Percentiles rank a stretch among this genome's conserved stretches.
Conservation (phyloP, 495 filamentous ascomycete species). For the Aspergillus homomorphus region DNA sequence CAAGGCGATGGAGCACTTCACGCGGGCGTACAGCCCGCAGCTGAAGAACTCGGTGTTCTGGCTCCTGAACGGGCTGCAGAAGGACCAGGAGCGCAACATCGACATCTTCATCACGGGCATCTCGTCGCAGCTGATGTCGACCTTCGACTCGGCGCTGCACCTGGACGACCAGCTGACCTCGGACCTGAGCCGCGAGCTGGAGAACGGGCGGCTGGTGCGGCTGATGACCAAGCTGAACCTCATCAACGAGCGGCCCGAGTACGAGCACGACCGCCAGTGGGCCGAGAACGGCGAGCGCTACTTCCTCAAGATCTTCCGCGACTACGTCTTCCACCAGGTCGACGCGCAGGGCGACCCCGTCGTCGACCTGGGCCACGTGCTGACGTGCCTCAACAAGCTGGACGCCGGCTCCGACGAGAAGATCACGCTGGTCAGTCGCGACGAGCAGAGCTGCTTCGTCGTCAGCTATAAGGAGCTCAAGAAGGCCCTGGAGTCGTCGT, state of each 20-base stretch:
- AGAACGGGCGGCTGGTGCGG: constrained; percentile 84
- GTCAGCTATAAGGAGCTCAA: constrained; percentile 86
- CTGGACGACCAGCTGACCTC: constrained; percentile 68
- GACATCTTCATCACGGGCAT: constrained; percentile 76
- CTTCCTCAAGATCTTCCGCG: constrained; percentile 86
- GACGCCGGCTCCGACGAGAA: constrained; percentile 88
- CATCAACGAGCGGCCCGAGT: constrained; percentile 86
- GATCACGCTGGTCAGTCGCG: constrained; percentile 78
- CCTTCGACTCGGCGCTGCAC: constrained; percentile 71
- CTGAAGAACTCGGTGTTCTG: constrained; percentile 73
- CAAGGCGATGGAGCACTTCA: constrained; percentile 68
- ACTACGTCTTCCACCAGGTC: constrained; percentile 95
- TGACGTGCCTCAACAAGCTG: constrained; percentile 82
- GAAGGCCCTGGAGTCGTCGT: constrained; percentile 72
- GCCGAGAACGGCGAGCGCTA: constrained; percentile 89
- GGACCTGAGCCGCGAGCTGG: constrained; percentile 74
- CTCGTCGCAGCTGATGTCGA: constrained; percentile 63
- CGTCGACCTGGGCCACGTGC: constrained; percentile 78
- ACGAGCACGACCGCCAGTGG: constrained; percentile 71
- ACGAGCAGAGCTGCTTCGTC: constrained; percentile 82
- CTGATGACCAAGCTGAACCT: constrained; percentile 78
- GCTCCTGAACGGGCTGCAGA: constrained; percentile 59
- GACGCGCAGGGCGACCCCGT: constrained; percentile 77
- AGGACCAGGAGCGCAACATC: constrained; percentile 59
- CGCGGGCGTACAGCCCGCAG: constrained; percentile 65